Conservation (phyloP, 164 flowering plant species). For the Macadamia integrifolia region DNA sequence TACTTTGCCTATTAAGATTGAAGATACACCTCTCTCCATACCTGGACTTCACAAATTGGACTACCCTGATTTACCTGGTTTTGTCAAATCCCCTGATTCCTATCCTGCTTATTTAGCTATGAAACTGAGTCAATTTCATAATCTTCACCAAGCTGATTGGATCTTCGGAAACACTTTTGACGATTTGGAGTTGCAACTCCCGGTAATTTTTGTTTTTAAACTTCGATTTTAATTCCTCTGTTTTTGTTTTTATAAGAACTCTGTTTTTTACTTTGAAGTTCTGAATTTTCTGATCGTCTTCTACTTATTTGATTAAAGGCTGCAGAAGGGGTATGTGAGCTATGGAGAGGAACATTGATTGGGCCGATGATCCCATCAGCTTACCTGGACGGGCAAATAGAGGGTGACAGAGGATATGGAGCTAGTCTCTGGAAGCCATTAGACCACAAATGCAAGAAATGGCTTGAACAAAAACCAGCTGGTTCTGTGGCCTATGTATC, state of each 20-base stretch:
- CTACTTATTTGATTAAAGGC: conserved; percentile 5
- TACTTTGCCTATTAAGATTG: not conserved
- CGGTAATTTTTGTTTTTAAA: too few species aligned
- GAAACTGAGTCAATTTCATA: conserved; percentile 26
- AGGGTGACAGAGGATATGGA: conserved; percentile 26
- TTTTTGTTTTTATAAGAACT: not conserved
- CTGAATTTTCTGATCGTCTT: not conserved
- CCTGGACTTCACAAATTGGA: conserved; percentile 11
- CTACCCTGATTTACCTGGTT: conserved; percentile 16
- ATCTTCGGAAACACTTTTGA: conserved; percentile 36
- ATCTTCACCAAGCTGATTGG: conserved; percentile 27
- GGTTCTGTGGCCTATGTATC: conserved; percentile 40
- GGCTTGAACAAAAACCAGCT: conserved; percentile 26
- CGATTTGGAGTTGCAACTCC: conserved; percentile 19
- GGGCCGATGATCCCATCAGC: conserved; percentile 45
- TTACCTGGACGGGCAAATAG: conserved; percentile 26
- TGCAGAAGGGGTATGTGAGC: conserved; percentile 18
- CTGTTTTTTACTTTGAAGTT: not conserved
- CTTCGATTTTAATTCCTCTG: too few species aligned
- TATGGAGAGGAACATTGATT: conserved; percentile 17
- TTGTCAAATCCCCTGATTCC: not conserved
- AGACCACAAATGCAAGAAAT: conserved; percentile 14
- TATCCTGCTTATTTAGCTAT: conserved; percentile 2
- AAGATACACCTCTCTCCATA: not conserved
- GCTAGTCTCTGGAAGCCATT: conserved; percentile 22